Base-by-base conservation (phyloP, 1,139 yeast genomes). In the Geotrichum armillariae region DNA sequence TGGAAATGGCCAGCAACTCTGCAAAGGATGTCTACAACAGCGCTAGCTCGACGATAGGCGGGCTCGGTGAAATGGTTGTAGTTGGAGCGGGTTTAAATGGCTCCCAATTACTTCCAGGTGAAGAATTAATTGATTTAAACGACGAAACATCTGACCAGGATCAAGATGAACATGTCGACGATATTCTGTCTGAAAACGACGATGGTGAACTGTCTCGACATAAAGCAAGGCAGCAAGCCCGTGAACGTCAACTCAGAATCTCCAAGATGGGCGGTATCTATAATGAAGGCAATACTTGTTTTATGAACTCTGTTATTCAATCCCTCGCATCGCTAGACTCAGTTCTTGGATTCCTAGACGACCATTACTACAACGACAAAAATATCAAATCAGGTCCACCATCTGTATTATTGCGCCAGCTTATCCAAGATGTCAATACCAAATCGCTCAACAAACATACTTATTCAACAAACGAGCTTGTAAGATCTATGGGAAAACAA, bases 241-340 rank as follows among this genome's bases (percentile, higher is more conserved):
- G 22, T 25, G 45, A 50, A 29, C 41, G 50, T 18, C 49, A 51
- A 23, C 35, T 51, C 8, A 38, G 29, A 20, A 44, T 41, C 29
- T 36, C 50, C 16, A 42, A 78, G 55, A 77, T 88, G 34, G 96
- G 96, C 22, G 97, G 97, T 1, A 73, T 90, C 39, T 77, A 80
- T 55, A 90, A 90, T 66, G 96, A 89, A 58, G 96, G 96, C 12
- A 90, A 90, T 62, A 88, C 96, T 0, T 90, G 97, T 66, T 90
- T 90, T 61, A 89, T 90, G 95, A 90, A 90, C 67, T 82, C 90
- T 18, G 96, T 90, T 1, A 71, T 90, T 34, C 97, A 90, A 66
- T 78, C 89, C 12, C 71, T 90, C 56, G 91, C 96, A 0, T 84
- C 95, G 0, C 83, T 94, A 1, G 74, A 77, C 33, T 80, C 83